Evolutionary conservation across 2,329 filamentous ascomycete genomes (phyloP), one percentile per base, ranked within the genome.

Genomic region (Penicillium sp.): DNA sequence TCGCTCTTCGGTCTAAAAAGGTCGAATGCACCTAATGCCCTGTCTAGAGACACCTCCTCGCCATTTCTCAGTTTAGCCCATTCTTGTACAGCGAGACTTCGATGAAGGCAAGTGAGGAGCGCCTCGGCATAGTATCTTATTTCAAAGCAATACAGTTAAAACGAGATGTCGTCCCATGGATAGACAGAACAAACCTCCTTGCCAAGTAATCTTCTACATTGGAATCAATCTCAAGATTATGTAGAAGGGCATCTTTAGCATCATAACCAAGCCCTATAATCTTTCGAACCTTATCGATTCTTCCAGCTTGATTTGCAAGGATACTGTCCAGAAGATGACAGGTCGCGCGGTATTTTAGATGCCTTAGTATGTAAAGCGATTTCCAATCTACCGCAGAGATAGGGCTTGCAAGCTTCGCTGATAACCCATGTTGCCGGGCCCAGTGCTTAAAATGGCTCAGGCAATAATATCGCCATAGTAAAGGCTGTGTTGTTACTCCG

Each of bases 401-500:
- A 3, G 72, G 73, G 26, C 71, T 69, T 13, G 62, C 65, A 9
- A 87, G 66, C 60, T 82, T 86, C 46, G 73, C 64, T 29, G 67
- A 55, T 40, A 89, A 73, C 15, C 73, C 69, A 69, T 89, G 85
- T 38, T 74, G 72, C 3, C 76, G 68, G 52, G 85, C 77, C 93
- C 93, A 98, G 68, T 83, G 87, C 48, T 69, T 77, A 72, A 89
- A 96, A 49, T 76, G 73, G 32, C 69, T 69, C 48, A 72, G 69
- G 68, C 93, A 97, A 64, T 91, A 81, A 60, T 79, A 70, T 55
- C 82, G 83, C 91, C 93, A 97, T 46, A 96, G 75, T 24, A 90
- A 72, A 7, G 84, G 81, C 51, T 88, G 84, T 58, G 83, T 81
- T 33, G 82, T 78, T 49, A 94, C 73, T 42, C 75, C 73, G 58